A percentile compares a stretch with the other conserved stretches of the same genome.
Evolutionary conservation across 352 stramenopile species (phyloP).

Genomic region (Peronosclerospora sorghi): DNA sequence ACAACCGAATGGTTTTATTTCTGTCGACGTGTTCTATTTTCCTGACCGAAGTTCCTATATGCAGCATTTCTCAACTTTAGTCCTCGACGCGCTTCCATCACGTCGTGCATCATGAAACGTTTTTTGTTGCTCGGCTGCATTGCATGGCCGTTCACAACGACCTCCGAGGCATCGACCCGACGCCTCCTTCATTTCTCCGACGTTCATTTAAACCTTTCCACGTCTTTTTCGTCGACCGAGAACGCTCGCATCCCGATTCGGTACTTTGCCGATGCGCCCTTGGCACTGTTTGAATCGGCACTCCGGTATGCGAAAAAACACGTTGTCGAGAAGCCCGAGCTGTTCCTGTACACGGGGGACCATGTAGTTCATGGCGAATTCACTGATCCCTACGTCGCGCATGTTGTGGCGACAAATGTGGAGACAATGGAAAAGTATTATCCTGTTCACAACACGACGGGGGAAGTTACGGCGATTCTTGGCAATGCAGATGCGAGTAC

Average conservation of each 20-base stretch:
- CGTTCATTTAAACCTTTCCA: constrained; percentile 73
- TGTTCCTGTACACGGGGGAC: constrained; percentile 80
- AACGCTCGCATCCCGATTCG: constrained; percentile 27
- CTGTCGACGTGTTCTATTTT: no score
- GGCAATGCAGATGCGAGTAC: constrained; percentile 72
- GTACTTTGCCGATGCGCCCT: constrained; percentile 44
- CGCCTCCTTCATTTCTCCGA: constrained; percentile 78
- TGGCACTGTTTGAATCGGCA: constrained; percentile 56
- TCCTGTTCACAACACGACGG: constrained; percentile 17
- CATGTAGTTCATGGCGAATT: constrained; percentile 54
- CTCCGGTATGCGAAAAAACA: constrained; percentile 47
- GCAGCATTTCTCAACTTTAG: no score
- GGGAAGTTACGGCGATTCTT: constrained; percentile 64
- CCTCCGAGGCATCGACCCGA: constrained; percentile 7
- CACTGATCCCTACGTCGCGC: constrained; percentile 47
- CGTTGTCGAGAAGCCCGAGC: constrained; percentile 41
- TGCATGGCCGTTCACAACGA: background rate
- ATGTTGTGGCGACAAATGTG: constrained; percentile 57
- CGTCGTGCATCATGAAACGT: no score
- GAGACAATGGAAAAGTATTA: constrained; percentile 60
- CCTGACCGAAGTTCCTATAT: no score
- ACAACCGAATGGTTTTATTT: no score
- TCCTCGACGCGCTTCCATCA: no score
- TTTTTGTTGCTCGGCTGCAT: background rate
- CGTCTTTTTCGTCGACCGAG: constrained; percentile 22